phyloP scores from a whole-genome alignment of 148 eudicot genomes.

The Dysphania ambrosioides region DNA sequence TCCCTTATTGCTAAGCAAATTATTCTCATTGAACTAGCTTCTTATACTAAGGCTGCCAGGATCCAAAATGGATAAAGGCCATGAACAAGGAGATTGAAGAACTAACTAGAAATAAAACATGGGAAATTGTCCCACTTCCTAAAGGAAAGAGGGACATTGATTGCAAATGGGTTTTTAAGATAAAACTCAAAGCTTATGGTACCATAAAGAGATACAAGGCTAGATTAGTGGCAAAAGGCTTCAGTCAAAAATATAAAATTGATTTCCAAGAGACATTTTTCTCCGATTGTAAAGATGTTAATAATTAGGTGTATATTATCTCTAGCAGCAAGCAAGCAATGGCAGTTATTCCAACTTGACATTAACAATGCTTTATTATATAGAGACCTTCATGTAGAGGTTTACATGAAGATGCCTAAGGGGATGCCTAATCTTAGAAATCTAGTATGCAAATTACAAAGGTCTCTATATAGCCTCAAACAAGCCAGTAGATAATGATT shows the following conservation, averaged over 20 bases:
- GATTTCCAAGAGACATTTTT: neutral
- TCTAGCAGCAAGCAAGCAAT: too few species aligned
- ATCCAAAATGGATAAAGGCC: neutral
- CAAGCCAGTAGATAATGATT: neutral
- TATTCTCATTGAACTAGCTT: too few species aligned
- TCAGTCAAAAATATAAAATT: neutral
- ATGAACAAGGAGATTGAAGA: neutral
- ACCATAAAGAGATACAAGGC: neutral
- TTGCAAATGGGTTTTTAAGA: neutral
- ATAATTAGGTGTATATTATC: neutral
- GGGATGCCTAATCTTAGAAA: neutral
- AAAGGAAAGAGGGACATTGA: neutral
- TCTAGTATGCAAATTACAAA: neutral
- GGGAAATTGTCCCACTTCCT: neutral
- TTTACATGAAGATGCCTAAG: neutral
- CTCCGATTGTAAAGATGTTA: neutral
- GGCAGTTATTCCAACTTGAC: neutral
- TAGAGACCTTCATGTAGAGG: neutral
- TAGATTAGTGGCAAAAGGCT: neutral
- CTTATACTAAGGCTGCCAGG: neutral
- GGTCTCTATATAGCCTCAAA: neutral
- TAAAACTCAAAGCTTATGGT: neutral
- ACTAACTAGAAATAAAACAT: neutral
- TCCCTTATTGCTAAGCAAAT: too few species aligned
- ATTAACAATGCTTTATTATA: neutral